Conservation (phyloP, 768 basidiomycete species). For the Lentinula raphanica region DNA sequence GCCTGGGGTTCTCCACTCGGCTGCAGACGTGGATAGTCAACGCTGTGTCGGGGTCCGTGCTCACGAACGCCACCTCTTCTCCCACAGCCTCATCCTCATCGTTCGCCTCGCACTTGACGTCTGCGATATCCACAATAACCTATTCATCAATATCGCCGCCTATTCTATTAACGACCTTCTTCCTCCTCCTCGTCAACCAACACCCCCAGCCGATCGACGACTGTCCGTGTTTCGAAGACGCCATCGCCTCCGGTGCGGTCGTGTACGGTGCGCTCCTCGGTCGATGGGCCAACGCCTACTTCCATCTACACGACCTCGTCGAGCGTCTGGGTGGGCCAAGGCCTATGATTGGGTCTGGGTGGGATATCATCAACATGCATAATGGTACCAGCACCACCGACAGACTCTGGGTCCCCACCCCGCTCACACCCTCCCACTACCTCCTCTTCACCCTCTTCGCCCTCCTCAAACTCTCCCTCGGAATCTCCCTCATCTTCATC, state of each 20-base stretch:
- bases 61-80: neutral
- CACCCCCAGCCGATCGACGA: slow-evolving; percentile 95
- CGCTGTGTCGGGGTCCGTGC: neutral
- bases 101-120: neutral
- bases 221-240: slow-evolving; percentile 97
- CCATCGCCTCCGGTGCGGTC: slow-evolving; percentile 88
- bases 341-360: slow-evolving; percentile 55
- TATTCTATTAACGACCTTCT: slow-evolving; percentile 52
- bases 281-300: slow-evolving; percentile 50
- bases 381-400: slow-evolving; percentile 7
- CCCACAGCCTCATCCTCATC: neutral
- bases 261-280: slow-evolving; percentile 68
- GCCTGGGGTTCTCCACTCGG: slow-evolving; percentile 13
- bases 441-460: slow-evolving; percentile 44
- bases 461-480: slow-evolving; percentile 47
- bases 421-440: slow-evolving; percentile 21
- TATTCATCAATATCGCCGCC: slow-evolving; percentile 36
- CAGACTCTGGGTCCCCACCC: neutral
- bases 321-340: slow-evolving; percentile 31
- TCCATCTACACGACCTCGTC: slow-evolving; percentile 7
- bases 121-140: neutral
- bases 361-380: slow-evolving; percentile 23
- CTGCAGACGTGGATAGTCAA: slow-evolving; percentile 34
- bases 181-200: slow-evolving; percentile 72
- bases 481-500: slow-evolving; percentile 71